These are phyloP conservation scores for Sarocladium strictum DNA, from an alignment of 2,329 filamentous ascomycete species.

Conservation along the genomic window DNA sequence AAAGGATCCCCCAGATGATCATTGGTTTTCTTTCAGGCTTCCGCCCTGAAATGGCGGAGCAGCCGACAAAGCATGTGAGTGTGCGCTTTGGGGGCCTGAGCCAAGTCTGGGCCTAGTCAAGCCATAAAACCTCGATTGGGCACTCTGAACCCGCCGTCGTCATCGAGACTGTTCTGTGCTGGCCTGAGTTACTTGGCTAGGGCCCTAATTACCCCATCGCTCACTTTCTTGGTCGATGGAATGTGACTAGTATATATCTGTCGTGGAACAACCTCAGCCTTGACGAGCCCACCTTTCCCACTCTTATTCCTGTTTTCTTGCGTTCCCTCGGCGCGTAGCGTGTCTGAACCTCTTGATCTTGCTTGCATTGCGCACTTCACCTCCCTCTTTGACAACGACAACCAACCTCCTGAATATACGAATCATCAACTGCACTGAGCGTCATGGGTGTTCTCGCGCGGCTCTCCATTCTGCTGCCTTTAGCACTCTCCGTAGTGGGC, in stretches of 20 bases:
- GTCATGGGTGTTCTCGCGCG: slow-evolving; percentile 16
- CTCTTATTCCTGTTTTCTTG: neutral
- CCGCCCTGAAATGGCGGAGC: too few relatives aligned
- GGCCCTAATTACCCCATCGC: neutral
- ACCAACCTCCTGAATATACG: neutral
- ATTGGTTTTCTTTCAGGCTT: too few relatives aligned
- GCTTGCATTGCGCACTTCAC: neutral
- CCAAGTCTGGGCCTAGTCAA: neutral
- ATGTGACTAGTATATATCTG: neutral
- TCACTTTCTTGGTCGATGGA: neutral
- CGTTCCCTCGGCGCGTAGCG: neutral
- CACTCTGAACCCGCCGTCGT: neutral
- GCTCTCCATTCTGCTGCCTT: slow-evolving; percentile 28
- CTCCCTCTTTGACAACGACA: neutral
- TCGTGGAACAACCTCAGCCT: neutral
- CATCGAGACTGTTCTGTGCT: neutral
- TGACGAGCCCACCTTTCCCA: neutral
- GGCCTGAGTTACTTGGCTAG: neutral
- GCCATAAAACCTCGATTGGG: neutral
- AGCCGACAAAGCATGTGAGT: too few relatives aligned
- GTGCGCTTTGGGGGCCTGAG: too few relatives aligned
- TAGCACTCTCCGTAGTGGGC: slow-evolving; percentile 30
- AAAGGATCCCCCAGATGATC: neutral
- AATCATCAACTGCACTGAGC: neutral
- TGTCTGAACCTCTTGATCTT: neutral